Percentiles rank a stretch among this genome's conserved stretches.
phyloP scores from a whole-genome alignment of 2,329 filamentous ascomycete species.

The Xylaria sp. region DNA sequence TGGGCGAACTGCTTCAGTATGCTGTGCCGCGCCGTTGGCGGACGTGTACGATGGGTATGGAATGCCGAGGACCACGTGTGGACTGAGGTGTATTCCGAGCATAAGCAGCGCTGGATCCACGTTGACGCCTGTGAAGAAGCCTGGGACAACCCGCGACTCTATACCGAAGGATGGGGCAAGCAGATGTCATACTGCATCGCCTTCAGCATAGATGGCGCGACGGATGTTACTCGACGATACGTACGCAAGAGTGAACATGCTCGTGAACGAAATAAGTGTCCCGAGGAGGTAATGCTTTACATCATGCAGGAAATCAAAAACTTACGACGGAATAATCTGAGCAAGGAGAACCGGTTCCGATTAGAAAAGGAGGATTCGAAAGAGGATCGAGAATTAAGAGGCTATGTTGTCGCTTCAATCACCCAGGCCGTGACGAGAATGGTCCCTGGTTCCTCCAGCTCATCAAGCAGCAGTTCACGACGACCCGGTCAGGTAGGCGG shows the following conservation, averaged over 20 bases:
- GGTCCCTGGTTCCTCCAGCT: slow-evolving; percentile 60
- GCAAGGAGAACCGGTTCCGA: slow-evolving; percentile 84
- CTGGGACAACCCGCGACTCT: slow-evolving; percentile 93
- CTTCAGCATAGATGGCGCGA: slow-evolving; percentile 88
- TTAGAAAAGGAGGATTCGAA: slow-evolving; percentile 82
- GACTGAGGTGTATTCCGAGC: slow-evolving; percentile 97
- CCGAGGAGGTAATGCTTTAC: slow-evolving; percentile 90
- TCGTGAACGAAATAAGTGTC: slow-evolving; percentile 78
- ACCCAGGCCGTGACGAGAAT: slow-evolving; percentile 77
- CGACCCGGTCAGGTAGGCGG: slow-evolving; percentile 9
- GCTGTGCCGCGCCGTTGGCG: slow-evolving; percentile 92
- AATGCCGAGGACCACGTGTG: slow-evolving; percentile 97
- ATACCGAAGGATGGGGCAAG: slow-evolving; percentile 94
- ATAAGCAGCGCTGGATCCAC: slow-evolving; percentile 94
- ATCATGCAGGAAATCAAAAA: slow-evolving; percentile 92
- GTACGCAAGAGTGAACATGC: slow-evolving; percentile 79
- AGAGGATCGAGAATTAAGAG: slow-evolving; percentile 79
- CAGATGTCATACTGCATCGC: slow-evolving; percentile 98
- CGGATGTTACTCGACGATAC: slow-evolving; percentile 73
- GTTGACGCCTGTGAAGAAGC: slow-evolving; percentile 94
- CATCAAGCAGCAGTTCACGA: slow-evolving; percentile 38
- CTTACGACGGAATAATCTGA: slow-evolving; percentile 83
- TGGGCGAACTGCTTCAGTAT: slow-evolving; percentile 99
- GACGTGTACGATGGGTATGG: slow-evolving; percentile 96
- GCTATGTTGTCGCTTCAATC: slow-evolving; percentile 78